Evolutionary conservation across 345 rosid genomes (phyloP), one percentile per base, ranked within the genome.

Genomic region (Corchorus olitorius): DNA sequence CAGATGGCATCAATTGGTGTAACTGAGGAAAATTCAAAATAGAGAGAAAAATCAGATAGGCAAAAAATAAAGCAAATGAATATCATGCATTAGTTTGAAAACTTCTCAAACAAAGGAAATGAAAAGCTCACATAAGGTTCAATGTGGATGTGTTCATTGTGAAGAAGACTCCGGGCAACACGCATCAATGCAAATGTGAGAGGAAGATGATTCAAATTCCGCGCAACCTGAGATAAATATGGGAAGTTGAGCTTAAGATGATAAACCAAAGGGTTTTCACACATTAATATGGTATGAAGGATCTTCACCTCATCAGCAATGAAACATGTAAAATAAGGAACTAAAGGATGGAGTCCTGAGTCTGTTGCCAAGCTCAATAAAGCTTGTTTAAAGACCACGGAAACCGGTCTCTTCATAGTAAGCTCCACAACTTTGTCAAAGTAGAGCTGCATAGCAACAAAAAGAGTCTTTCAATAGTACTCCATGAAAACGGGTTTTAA

Each of bases 1-100:
- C 37, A 76, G 96, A 85, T 37, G 97, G 97, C 89, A 92, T 84
- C 84, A 94, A 70, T 60, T 94, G 96, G 82, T 94, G 97, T 61
- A 94, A 85, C 98, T 94, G 91, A 82, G 80, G 66, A 80, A 79
- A 58, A 80, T 76, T 52, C 16, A 2, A 1, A 10, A 35, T 52
- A 70, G 16, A 66, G 17, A 34, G 60, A 13, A 49, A 50, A 33
- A 63, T 72, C 61, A 77, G 69, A 62, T 8, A 71, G 49, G 70
- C 11, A 54, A 34, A 55, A 64, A 60, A 72, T 46, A 62, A 70
- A 37, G n/a, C 50, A 41, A 43, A n/a, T 13, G 61, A 62, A 69
- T 46, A 68, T 22, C 2, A 43, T 20, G 46, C 8, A 17, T 55
- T 41, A 17, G 45, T 56, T 27, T 4, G 27, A 16, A 37, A 19